These are phyloP conservation scores for Cutaneotrichosporon cutaneum DNA, from an alignment of 1,284 basidiomycete species.

Conservation along the genomic window DNA sequence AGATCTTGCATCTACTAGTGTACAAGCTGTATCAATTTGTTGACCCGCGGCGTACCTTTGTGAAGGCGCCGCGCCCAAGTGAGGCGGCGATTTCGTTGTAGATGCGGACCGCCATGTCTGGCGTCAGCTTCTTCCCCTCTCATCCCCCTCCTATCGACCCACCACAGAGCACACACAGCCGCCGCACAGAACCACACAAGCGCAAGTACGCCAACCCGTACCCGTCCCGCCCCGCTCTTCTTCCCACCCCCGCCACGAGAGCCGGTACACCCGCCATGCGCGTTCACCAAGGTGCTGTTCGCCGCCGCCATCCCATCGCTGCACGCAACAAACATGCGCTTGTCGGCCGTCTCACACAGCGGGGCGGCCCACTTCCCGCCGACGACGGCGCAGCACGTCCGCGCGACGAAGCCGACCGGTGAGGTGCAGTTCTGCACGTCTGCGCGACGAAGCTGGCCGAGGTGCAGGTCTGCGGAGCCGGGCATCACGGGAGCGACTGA, in stretches of 20 bases:
- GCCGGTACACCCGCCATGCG: background rate
- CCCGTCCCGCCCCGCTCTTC: background rate
- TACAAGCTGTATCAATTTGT: background rate
- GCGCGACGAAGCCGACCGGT: background rate
- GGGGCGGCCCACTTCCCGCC: background rate
- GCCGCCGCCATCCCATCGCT: background rate
- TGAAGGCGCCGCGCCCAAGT: too few relatives aligned
- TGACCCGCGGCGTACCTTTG: too few relatives aligned
- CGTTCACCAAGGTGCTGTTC: background rate
- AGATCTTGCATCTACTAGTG: background rate
- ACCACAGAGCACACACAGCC: background rate
- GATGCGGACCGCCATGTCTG: too few relatives aligned
- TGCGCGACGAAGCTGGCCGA: background rate
- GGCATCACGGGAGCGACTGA: too few relatives aligned
- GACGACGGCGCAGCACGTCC: constrained; percentile 1
- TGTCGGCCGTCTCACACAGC: background rate
- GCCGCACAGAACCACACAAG: background rate
- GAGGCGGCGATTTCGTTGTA: too few relatives aligned
- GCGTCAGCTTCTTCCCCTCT: background rate
- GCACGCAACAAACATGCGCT: background rate
- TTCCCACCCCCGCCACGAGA: background rate
- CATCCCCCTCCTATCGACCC: background rate
- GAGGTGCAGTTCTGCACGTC: background rate
- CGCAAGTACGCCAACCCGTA: background rate
- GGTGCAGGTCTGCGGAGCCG: too few relatives aligned